Evolutionary conservation across 345 rosid species (phyloP).

Genomic region (Eucalyptus caleyi): DNA sequence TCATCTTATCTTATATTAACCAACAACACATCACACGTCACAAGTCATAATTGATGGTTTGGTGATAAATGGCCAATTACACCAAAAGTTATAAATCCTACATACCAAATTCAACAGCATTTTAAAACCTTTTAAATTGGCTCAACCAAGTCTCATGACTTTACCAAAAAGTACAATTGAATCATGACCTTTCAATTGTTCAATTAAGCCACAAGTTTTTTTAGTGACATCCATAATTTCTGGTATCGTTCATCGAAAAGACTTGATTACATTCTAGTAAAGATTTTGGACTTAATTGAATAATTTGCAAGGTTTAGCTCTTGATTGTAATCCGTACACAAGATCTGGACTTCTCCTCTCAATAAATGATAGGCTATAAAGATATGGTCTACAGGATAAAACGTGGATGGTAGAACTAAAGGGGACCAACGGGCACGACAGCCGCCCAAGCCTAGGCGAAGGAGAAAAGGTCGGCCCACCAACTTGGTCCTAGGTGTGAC

Average conservation of each 20-base stretch:
- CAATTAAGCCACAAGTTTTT: background rate
- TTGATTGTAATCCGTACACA: background rate
- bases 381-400: background rate
- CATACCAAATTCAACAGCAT: rapidly evolving
- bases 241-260: background rate
- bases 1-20: too few relatives aligned
- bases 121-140: background rate
- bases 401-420: background rate
- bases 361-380: background rate
- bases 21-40: background rate
- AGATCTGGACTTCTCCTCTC: background rate
- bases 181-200: background rate
- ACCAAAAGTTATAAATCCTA: background rate
- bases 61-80: background rate
- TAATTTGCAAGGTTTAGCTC: background rate
- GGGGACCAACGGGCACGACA: background rate
- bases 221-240: background rate
- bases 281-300: background rate
- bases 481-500: background rate
- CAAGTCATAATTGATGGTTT: background rate
- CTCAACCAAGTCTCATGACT: background rate
- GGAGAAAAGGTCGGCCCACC: background rate
- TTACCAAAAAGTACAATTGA: background rate
- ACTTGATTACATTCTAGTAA: background rate
- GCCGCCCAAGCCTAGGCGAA: background rate